These are phyloP conservation scores for Plasmodium gonderi DNA, from an alignment of 169 alveolate genomes.

Conservation along the genomic window DNA sequence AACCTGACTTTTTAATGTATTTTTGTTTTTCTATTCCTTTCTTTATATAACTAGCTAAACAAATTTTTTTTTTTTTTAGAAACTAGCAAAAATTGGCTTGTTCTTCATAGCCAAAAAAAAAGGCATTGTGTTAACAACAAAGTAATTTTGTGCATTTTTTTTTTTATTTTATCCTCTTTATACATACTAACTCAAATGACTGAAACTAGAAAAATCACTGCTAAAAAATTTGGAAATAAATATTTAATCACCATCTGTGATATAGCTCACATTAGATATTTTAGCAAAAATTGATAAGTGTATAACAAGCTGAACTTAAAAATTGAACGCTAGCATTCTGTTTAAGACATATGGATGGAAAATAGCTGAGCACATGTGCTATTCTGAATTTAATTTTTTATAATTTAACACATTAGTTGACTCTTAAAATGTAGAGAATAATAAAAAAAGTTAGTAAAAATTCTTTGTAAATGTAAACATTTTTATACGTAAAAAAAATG, in stretches of 20 bases:
- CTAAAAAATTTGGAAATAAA: not conserved
- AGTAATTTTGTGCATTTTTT: not conserved
- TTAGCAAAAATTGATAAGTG: not conserved
- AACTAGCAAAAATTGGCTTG: not conserved
- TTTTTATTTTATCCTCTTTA: not conserved
- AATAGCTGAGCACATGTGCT: not conserved
- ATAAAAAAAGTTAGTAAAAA: conserved; percentile 1
- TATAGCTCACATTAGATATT: not conserved
- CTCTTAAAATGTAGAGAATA: not conserved
- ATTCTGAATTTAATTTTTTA: not conserved
- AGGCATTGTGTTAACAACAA: not conserved
- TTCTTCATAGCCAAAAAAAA: not conserved
- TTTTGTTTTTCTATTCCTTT: not conserved
- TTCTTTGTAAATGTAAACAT: not conserved
- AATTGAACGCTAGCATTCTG: not conserved
- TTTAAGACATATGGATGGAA: not conserved
- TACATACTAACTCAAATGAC: not conserved
- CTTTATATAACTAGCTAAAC: not conserved
- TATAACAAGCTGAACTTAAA: not conserved
- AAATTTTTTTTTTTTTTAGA: not conserved
- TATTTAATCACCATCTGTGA: not conserved
- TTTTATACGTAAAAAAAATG: not conserved
- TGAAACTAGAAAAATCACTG: not conserved
- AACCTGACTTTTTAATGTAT: not conserved
- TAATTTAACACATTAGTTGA: conserved; percentile 12